A percentile compares a stretch with the other conserved stretches of the same genome.
Conservation (phyloP, 1,139 yeast genomes). For the Scheffersomyces illinoinensis region DNA sequence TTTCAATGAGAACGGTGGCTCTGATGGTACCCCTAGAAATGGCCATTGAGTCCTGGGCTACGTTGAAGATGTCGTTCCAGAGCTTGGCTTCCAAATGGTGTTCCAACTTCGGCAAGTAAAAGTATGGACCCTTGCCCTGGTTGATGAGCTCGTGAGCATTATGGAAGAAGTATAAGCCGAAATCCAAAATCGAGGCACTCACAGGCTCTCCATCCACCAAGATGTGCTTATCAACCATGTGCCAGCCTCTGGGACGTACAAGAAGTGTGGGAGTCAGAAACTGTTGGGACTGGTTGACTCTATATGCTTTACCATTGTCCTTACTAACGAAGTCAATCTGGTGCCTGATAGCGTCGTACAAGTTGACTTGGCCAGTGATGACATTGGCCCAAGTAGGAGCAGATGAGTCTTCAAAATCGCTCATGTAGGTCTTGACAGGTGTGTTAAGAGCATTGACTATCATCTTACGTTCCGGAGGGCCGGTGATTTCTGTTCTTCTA, state of each 20-base stretch:
- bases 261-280: constrained; percentile 14
- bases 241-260: constrained; percentile 23
- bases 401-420: constrained; percentile 19
- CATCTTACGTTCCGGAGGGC: constrained; percentile 22
- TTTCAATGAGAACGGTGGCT: constrained; percentile 77
- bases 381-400: constrained; percentile 20
- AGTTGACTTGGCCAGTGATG: constrained; percentile 17
- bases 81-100: constrained; percentile 77
- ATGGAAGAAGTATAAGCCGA: constrained; percentile 43
- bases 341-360: constrained; percentile 16
- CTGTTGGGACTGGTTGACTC: constrained; percentile 9
- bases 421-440: constrained; percentile 19
- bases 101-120: constrained; percentile 80
- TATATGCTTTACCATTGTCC: constrained; percentile 14
- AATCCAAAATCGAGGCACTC: constrained; percentile 18
- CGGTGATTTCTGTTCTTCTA: constrained; percentile 20
- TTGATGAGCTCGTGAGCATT: constrained; percentile 62
- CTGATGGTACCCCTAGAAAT: constrained; percentile 72
- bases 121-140: constrained; percentile 74
- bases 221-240: constrained; percentile 20
- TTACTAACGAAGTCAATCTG: constrained; percentile 14
- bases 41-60: constrained; percentile 66
- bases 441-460: constrained; percentile 19
- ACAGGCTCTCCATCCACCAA: constrained; percentile 17
- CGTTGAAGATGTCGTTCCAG: constrained; percentile 76